These are phyloP conservation scores for Naganishia vaughanmartiniae DNA, from an alignment of 768 basidiomycete genomes.

Conservation along the genomic window DNA sequence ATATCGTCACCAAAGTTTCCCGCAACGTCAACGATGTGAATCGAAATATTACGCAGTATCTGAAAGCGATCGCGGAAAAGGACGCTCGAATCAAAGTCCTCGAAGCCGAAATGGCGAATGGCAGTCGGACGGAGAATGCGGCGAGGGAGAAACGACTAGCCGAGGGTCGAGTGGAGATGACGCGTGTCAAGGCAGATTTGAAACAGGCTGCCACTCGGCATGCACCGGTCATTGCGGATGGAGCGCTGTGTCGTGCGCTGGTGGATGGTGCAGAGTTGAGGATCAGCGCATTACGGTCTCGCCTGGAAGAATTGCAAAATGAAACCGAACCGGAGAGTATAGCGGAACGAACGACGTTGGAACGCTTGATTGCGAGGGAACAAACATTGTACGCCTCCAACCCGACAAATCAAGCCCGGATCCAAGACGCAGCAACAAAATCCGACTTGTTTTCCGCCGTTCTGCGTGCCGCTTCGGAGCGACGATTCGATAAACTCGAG, in stretches of 20 bases:
- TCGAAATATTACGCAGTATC: conserved; percentile 90
- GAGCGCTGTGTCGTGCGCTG: conserved; percentile 37
- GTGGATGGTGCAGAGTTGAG: conserved; percentile 43
- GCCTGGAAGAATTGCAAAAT: conserved; percentile 36
- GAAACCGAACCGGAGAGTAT: conserved; percentile 27
- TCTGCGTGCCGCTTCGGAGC: conserved; percentile 35
- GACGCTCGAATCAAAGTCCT: conserved; percentile 79
- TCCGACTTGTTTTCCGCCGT: conserved; percentile 34
- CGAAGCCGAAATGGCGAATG: conserved; percentile 77
- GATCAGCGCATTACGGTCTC: conserved; percentile 33
- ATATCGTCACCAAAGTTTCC: conserved; percentile 96
- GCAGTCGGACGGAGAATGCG: conserved; percentile 64
- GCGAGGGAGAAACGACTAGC: conserved; percentile 64
- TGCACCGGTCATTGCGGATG: conserved; percentile 34
- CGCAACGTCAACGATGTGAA: conserved; percentile 93
- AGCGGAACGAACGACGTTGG: conserved; percentile 33
- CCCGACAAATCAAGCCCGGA: conserved; percentile 29
- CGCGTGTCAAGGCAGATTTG: conserved; percentile 28
- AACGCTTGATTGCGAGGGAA: conserved; percentile 33
- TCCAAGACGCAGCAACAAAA: conserved; percentile 32
- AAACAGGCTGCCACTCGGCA: conserved; percentile 29
- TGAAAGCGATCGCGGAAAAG: conserved; percentile 86
- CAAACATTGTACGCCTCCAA: conserved; percentile 37
- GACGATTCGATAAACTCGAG: conserved; percentile 35
- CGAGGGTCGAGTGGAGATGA: conserved; percentile 53